Evolutionary conservation across 1,284 basidiomycete species (phyloP).

Genomic region (Amylostereum chailletii): DNA sequence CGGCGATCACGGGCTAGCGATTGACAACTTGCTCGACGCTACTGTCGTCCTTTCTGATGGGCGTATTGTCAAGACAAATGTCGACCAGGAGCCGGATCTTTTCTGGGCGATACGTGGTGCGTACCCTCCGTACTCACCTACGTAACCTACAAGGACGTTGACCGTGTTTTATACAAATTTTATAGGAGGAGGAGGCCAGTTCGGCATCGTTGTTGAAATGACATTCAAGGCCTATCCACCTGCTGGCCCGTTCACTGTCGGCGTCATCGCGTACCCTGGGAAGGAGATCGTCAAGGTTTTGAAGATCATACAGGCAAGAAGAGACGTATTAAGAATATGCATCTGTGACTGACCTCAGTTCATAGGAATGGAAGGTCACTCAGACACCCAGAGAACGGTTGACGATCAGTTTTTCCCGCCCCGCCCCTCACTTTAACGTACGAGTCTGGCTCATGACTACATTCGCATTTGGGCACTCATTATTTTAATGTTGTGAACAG

Average conservation of each 20-base stretch:
- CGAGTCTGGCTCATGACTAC: not conserved
- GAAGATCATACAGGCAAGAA: slow-evolving; percentile 8
- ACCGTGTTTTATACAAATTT: not conserved
- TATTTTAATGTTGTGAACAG: slow-evolving; percentile 6
- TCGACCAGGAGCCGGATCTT: slow-evolving; percentile 23
- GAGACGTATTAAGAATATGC: not conserved
- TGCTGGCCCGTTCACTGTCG: slow-evolving; percentile 15
- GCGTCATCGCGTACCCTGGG: slow-evolving; percentile 13
- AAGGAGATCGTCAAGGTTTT: slow-evolving; percentile 11
- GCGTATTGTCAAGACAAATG: slow-evolving; percentile 21
- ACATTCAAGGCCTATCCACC: slow-evolving; percentile 24
- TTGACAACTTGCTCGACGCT: slow-evolving; percentile 29
- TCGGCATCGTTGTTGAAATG: slow-evolving; percentile 39
- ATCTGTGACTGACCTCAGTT: not conserved
- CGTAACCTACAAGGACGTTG: not conserved
- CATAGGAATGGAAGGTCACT: slow-evolving; percentile 11
- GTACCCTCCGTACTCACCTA: not conserved
- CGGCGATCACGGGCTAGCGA: slow-evolving; percentile 26
- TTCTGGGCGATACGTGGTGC: slow-evolving; percentile 28
- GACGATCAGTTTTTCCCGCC: slow-evolving; percentile 15
- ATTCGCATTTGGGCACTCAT: not conserved
- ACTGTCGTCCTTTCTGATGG: slow-evolving; percentile 29
- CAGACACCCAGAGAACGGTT: slow-evolving; percentile 10
- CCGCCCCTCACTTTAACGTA: slow-evolving; percentile 17
- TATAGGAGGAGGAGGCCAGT: slow-evolving; percentile 35